Evolutionary conservation across 495 filamentous ascomycete species (phyloP).

Genomic region (Trichoderma erinaceum): DNA sequence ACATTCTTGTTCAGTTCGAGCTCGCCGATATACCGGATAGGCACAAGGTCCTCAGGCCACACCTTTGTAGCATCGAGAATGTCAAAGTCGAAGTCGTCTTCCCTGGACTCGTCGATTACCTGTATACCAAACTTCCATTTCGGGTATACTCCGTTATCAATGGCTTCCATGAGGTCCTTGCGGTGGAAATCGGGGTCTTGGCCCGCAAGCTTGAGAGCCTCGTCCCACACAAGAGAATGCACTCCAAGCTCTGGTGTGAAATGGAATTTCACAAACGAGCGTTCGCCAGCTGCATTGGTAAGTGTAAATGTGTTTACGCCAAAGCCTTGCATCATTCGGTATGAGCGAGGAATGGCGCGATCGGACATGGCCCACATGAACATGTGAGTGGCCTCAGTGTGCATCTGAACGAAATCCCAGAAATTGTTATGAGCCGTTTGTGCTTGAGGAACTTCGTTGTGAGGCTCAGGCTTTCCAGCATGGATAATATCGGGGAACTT

Average conservation of each 20-base stretch:
- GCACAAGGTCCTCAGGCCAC: conserved; percentile 81
- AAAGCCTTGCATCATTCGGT: conserved; percentile 88
- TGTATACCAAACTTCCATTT: conserved; percentile 86
- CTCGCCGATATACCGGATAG: conserved; percentile 74
- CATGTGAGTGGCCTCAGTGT: conserved; percentile 77
- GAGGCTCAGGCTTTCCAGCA: conserved; percentile 74
- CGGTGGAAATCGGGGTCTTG: conserved; percentile 87
- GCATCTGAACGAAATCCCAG: conserved; percentile 57
- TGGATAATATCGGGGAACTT: conserved; percentile 76
- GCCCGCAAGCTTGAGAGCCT: conserved; percentile 73
- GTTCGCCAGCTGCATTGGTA: conserved; percentile 62
- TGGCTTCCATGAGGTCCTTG: conserved; percentile 77
- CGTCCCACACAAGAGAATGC: conserved; percentile 83
- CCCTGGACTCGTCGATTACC: conserved; percentile 59
- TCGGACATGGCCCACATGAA: conserved; percentile 79
- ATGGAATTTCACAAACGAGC: conserved; percentile 77
- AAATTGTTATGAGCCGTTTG: conserved; percentile 61
- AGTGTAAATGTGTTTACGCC: conserved; percentile 81
- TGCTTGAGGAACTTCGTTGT: conserved; percentile 55
- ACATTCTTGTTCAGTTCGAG: conserved; percentile 75
- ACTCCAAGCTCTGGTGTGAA: conserved; percentile 74
- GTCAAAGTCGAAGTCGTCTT: conserved; percentile 84
- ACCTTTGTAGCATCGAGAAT: conserved; percentile 88
- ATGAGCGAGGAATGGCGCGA: conserved; percentile 71
- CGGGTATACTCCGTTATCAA: conserved; percentile 63